A percentile compares a stretch with the other conserved stretches of the same genome.
Evolutionary conservation across 1,139 yeast species (phyloP).

Genomic region (Lodderomyces beijingensis): DNA sequence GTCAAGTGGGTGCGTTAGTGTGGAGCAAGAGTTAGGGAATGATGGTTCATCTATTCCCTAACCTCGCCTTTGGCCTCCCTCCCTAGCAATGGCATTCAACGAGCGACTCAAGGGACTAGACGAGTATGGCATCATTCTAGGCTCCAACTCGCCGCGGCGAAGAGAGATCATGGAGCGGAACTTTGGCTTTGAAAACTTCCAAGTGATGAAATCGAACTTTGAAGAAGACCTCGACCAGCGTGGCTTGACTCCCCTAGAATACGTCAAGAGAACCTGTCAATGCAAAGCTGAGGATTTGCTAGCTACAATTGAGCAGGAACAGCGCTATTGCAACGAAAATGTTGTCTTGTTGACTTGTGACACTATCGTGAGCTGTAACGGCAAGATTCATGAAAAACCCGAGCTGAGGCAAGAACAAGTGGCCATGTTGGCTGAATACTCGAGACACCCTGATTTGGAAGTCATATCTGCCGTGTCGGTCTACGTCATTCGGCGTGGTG

Average conservation of each 20-base stretch:
- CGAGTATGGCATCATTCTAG: slow-evolving; percentile 50
- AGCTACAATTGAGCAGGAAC: slow-evolving; percentile 14
- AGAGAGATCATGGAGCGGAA: slow-evolving; percentile 57
- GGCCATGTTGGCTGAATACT: slow-evolving; percentile 47
- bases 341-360: slow-evolving; percentile 66
- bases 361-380: slow-evolving; percentile 66
- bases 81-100: too few species aligned
- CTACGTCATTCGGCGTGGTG: slow-evolving; percentile 5
- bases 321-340: slow-evolving; percentile 10
- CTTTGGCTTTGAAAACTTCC: slow-evolving; percentile 48
- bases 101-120: slow-evolving; percentile 22
- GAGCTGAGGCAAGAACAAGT: slow-evolving; percentile 33
- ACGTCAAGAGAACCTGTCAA: slow-evolving; percentile 67
- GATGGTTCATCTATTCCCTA: too few species aligned
- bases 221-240: slow-evolving; percentile 69
- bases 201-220: slow-evolving; percentile 54
- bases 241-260: slow-evolving; percentile 47
- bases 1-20: too few species aligned
- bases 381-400: slow-evolving; percentile 76
- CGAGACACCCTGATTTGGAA: slow-evolving; percentile 38
- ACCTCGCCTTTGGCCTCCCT: too few species aligned
- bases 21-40: too few species aligned
- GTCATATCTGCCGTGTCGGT: slow-evolving; percentile 71
- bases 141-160: slow-evolving; percentile 83
- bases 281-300: slow-evolving; percentile 58